phyloP scores from a whole-genome alignment of 169 alveolate species.

The Cryptosporidium baileyi region DNA sequence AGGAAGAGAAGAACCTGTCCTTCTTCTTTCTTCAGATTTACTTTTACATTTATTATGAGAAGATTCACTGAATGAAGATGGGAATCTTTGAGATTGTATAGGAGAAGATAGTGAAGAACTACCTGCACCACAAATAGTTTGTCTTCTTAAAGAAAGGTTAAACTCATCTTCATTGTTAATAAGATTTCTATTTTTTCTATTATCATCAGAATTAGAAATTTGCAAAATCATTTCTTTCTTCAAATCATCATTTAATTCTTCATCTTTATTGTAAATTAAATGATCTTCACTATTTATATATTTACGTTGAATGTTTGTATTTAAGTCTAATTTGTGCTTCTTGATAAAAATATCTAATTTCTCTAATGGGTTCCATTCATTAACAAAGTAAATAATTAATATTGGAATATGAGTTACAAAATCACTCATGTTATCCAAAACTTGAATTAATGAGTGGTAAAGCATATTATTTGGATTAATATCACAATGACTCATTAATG shows the following conservation, averaged over 20 bases:
- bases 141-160: neutral
- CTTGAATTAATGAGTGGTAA: conserved; percentile 12
- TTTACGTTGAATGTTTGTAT: neutral
- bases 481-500: conserved; percentile 49
- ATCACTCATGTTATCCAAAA: conserved; percentile 14
- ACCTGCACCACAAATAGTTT: neutral
- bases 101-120: conserved; percentile 20
- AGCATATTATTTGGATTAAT: conserved; percentile 33
- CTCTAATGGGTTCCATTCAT: conserved; percentile 29
- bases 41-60: neutral
- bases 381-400: neutral
- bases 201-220: neutral
- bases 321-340: neutral
- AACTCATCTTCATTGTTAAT: neutral
- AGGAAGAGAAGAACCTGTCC: conserved; percentile 40
- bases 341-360: conserved; percentile 1
- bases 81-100: neutral
- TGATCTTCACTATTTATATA: neutral
- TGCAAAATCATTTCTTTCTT: neutral
- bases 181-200: neutral
- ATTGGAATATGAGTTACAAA: conserved; percentile 44
- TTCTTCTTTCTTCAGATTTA: conserved; percentile 57
- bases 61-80: no score
- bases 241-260: neutral
- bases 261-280: neutral